Conservation (phyloP, 495 filamentous ascomycete species). For the Lophiostoma macrostomum region DNA sequence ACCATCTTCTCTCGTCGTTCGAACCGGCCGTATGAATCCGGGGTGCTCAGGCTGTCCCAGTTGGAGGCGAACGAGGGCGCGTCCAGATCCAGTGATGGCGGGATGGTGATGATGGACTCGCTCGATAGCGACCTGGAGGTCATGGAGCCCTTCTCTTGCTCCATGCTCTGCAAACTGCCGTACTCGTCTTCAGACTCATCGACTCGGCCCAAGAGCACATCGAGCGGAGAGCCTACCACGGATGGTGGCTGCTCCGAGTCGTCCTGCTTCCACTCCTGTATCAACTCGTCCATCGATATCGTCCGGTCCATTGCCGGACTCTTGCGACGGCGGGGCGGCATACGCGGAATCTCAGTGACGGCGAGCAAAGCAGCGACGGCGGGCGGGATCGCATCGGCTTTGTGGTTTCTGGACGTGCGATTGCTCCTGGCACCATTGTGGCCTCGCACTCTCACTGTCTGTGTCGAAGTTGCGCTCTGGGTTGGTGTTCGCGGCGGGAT, state of each 20-base stretch:
- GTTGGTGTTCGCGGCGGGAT: conserved; percentile 30
- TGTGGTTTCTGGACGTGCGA: conserved; percentile 30
- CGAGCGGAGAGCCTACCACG: conserved; percentile 38
- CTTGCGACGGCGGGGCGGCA: conserved; percentile 30
- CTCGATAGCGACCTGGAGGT: conserved; percentile 37
- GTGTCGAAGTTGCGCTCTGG: conserved; percentile 14
- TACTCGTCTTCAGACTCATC: conserved; percentile 36
- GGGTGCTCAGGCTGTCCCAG: conserved; percentile 34
- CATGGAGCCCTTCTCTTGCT: conserved; percentile 30
- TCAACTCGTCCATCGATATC: conserved; percentile 44
- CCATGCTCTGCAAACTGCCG: conserved; percentile 19
- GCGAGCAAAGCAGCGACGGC: conserved; percentile 47
- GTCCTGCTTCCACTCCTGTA: conserved; percentile 42
- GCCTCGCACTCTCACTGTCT: conserved; percentile 30
- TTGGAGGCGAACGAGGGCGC: conserved; percentile 27
- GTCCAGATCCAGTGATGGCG: conserved; percentile 39
- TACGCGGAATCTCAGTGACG: conserved; percentile 43
- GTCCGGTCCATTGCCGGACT: conserved; percentile 19
- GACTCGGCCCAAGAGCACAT: conserved; percentile 39
- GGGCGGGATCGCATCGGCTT: conserved; percentile 39
- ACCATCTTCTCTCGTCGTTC: conserved; percentile 33
- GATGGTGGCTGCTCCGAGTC: conserved; percentile 19
- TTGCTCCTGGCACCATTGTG: conserved; percentile 28
- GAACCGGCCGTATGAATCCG: conserved; percentile 14
- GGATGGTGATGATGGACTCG: conserved; percentile 40